Conservation (phyloP, 2,329 filamentous ascomycete species). For the Aspergillus neoniger region DNA sequence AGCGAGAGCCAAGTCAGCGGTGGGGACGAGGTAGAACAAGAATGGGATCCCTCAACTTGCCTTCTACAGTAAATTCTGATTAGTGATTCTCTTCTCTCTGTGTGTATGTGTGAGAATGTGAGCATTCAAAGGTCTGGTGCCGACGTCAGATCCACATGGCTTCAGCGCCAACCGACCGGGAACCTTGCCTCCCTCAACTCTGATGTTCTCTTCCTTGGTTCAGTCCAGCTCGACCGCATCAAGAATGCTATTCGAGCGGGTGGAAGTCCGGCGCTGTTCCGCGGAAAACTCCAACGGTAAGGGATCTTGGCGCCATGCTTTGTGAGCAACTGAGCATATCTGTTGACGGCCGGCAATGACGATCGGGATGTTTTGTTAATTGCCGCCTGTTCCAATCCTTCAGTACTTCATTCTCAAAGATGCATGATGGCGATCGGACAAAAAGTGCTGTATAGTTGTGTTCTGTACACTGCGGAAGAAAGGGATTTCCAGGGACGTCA, state of each 20-base stretch:
- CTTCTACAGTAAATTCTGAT: too few species aligned
- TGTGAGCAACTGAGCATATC: too few species aligned
- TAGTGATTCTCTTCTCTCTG: too few species aligned
- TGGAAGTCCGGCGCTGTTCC: conserved; percentile 9
- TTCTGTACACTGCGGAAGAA: neutral
- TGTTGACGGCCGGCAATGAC: neutral
- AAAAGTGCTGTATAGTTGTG: neutral
- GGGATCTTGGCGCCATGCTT: conserved; percentile 5
- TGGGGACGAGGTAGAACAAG: too few species aligned
- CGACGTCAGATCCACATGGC: conserved; percentile 35
- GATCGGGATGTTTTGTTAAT: neutral
- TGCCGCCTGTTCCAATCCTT: neutral
- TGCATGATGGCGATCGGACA: neutral
- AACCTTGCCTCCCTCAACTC: conserved; percentile 3
- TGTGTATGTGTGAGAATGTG: neutral
- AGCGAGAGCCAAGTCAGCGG: too few species aligned
- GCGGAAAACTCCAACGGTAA: conserved; percentile 3
- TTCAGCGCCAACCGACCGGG: conserved; percentile 11
- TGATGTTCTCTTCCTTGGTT: conserved; percentile 1
- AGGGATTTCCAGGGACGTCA: neutral
- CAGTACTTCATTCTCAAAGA: too few species aligned
- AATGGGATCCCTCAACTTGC: too few species aligned
- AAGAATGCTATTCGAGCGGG: conserved; percentile 10
- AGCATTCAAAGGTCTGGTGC: conserved; percentile 5
- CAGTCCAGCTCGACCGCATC: neutral